Percentiles rank a stretch among this genome's conserved stretches.
These are phyloP conservation scores for Kodamaea kakaduensis DNA, from an alignment of 805 yeast genomes.

Conservation along the genomic window DNA sequence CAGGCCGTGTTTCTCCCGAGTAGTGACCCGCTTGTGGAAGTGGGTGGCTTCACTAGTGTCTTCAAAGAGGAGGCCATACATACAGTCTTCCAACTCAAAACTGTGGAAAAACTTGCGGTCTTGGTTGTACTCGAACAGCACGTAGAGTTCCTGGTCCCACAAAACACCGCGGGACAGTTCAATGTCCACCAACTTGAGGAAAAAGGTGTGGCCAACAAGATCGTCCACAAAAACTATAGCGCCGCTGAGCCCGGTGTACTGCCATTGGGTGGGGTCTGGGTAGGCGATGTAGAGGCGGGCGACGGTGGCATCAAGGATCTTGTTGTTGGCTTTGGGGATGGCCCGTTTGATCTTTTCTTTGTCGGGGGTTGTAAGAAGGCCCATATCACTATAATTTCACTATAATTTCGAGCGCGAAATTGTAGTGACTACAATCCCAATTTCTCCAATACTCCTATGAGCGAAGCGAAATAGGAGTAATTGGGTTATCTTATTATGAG, in stretches of 20 bases:
- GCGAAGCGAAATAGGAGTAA: background rate
- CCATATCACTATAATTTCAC: too few relatives aligned
- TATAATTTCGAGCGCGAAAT: too few relatives aligned
- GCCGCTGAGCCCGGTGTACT: conserved; percentile 83
- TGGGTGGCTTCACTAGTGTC: conserved; percentile 85
- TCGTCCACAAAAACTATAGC: conserved; percentile 88
- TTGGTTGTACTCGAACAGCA: conserved; percentile 84
- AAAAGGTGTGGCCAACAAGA: conserved; percentile 89
- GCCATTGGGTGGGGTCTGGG: conserved; percentile 80
- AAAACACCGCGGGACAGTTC: conserved; percentile 78
- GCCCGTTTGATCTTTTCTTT: conserved; percentile 88
- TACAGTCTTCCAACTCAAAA: conserved; percentile 89
- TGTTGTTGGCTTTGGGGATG: conserved; percentile 83
- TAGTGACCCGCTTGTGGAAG: conserved; percentile 71
- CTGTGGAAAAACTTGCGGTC: conserved; percentile 94
- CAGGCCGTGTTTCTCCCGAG: conserved; percentile 78
- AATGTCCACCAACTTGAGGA: conserved; percentile 84
- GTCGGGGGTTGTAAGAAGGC: conserved; percentile 47
- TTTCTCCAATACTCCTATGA: too few relatives aligned
- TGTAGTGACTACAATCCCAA: too few relatives aligned
- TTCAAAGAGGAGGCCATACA: conserved; percentile 82
- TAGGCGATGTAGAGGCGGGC: conserved; percentile 87
- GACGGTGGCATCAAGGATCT: conserved; percentile 84
- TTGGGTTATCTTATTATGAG: too few relatives aligned
- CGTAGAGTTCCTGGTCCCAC: conserved; percentile 96